These are phyloP conservation scores for Brassica hybrid DNA, from an alignment of 441 rosid genomes.

Conservation along the genomic window DNA sequence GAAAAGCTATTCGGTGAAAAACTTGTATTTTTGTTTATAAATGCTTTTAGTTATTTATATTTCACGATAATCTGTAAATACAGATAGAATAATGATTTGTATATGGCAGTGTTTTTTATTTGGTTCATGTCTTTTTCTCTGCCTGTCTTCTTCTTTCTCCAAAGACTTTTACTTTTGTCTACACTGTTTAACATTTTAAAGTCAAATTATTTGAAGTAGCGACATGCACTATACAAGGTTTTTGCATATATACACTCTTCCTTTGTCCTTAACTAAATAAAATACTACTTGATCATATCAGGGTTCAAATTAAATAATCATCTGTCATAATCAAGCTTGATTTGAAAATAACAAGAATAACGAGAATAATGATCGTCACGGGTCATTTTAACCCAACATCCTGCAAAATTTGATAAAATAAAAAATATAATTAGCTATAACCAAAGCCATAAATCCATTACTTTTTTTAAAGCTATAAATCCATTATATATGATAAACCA, in stretches of 20 bases:
- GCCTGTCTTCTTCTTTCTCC: conserved; percentile 21
- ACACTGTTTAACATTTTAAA: conserved; percentile 22
- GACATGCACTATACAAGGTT: too few relatives aligned
- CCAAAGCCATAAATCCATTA: neutral
- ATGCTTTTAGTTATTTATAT: conserved; percentile 16
- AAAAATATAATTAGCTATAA: neutral
- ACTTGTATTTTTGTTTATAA: neutral
- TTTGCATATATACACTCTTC: too few relatives aligned
- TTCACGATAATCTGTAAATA: conserved; percentile 29
- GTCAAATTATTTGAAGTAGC: conserved; percentile 5
- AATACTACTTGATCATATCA: conserved; percentile 17
- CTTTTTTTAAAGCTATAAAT: too few relatives aligned
- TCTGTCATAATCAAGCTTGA: conserved; percentile 45
- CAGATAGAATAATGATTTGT: conserved; percentile 22
- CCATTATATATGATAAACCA: conserved; percentile 16
- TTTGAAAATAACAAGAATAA: conserved; percentile 51
- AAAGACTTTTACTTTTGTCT: neutral
- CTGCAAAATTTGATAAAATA: conserved; percentile 36
- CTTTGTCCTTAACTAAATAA: too few relatives aligned
- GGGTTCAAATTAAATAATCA: conserved; percentile 47
- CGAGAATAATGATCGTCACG: conserved; percentile 42
- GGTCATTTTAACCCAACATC: conserved; percentile 64
- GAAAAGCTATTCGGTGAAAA: neutral
- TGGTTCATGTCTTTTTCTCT: conserved; percentile 18
- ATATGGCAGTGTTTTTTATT: conserved; percentile 12